Evolutionary conservation across 2,329 filamentous ascomycete species (phyloP).

Genomic region (Acarospora socialis): DNA sequence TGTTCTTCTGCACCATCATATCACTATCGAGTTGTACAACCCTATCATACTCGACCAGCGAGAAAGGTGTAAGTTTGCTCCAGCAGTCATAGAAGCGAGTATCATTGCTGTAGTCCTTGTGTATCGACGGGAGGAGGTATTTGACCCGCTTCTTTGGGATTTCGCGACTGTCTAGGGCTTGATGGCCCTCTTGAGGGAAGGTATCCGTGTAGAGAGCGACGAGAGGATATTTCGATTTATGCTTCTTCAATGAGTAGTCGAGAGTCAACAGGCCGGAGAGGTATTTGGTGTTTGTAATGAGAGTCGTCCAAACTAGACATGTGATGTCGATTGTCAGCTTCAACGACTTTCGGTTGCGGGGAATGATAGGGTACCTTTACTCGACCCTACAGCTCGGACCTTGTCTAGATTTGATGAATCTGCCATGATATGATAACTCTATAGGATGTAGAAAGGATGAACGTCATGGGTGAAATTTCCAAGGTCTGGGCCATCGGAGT

Average conservation of each 20-base stretch:
- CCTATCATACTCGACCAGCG: conserved; percentile 59
- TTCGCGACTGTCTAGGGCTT: conserved; percentile 51
- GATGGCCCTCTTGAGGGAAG: conserved; percentile 54
- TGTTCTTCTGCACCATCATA: conserved; percentile 71
- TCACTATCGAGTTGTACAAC: conserved; percentile 79
- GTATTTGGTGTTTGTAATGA: conserved; percentile 76
- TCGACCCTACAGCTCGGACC: conserved; percentile 20
- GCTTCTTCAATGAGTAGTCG: conserved; percentile 56
- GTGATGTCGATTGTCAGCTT: background rate
- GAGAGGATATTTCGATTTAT: conserved; percentile 57
- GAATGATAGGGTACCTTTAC: conserved; percentile 20
- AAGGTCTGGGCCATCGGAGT: no score
- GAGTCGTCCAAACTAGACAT: conserved; percentile 60
- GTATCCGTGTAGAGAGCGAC: conserved; percentile 70
- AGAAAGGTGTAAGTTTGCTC: conserved; percentile 73
- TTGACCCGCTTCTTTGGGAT: conserved; percentile 58
- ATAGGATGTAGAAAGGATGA: no score
- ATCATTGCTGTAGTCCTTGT: conserved; percentile 59
- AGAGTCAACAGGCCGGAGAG: conserved; percentile 72
- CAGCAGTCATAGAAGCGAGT: conserved; percentile 82
- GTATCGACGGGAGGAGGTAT: conserved; percentile 52
- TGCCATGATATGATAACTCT: no score
- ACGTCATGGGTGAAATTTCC: no score
- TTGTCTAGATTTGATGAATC: conserved; percentile 15
- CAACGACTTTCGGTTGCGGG: background rate